A percentile compares a stretch with the other conserved stretches of the same genome.
These are phyloP conservation scores for Fusarium drepaniforme DNA, from an alignment of 2,329 filamentous ascomycete genomes.

Conservation along the genomic window DNA sequence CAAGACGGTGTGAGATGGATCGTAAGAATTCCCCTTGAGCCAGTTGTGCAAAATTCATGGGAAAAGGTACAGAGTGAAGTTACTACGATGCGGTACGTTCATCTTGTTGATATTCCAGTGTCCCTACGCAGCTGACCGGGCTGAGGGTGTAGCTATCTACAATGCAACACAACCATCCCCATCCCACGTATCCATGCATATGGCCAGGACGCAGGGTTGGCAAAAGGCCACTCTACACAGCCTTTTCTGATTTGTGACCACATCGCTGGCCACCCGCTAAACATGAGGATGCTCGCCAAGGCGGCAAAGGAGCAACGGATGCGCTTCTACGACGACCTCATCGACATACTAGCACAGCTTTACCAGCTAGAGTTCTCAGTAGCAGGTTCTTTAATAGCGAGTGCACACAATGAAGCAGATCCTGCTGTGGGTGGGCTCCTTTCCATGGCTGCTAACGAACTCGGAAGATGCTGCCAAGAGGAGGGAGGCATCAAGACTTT, in stretches of 20 bases:
- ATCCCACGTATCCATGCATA: slow-evolving; percentile 25
- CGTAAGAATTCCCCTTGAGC: slow-evolving; percentile 27
- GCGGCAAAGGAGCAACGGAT: neutral
- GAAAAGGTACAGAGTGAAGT: slow-evolving; percentile 33
- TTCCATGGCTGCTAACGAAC: slow-evolving; percentile 26
- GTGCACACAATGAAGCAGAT: neutral
- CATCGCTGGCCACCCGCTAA: slow-evolving; percentile 14
- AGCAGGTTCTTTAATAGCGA: slow-evolving; percentile 26
- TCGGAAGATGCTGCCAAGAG: slow-evolving; percentile 2
- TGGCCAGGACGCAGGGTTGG: slow-evolving; percentile 9
- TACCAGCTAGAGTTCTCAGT: slow-evolving; percentile 15
- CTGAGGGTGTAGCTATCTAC: slow-evolving; percentile 14
- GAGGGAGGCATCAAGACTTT: neutral
- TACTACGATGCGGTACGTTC: slow-evolving; percentile 19
- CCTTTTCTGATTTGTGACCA: slow-evolving; percentile 26
- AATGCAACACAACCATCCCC: slow-evolving; percentile 20
- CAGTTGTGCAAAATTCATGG: slow-evolving; percentile 24
- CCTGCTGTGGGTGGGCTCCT: slow-evolving; percentile 8
- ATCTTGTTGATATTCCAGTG: neutral
- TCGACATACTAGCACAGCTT: slow-evolving; percentile 25
- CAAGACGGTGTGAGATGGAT: slow-evolving; percentile 15
- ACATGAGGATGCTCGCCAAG: neutral
- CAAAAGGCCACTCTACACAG: slow-evolving; percentile 3
- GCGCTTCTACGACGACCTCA: slow-evolving; percentile 23
- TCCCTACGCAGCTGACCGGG: no score